phyloP scores from a whole-genome alignment of 257 asterid genomes.

The Primulina eburnea region DNA sequence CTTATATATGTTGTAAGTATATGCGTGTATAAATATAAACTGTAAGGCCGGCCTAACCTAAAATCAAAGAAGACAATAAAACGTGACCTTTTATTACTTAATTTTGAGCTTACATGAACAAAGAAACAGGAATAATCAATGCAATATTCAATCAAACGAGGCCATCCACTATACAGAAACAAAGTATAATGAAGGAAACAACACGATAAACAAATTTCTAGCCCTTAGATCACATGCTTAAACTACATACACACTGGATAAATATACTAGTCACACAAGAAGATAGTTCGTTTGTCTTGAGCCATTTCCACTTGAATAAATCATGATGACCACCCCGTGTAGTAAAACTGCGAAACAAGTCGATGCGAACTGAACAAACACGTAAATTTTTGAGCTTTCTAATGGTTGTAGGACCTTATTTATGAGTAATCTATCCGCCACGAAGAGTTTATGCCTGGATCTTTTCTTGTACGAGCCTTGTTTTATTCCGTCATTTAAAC shows the following conservation, averaged over 20 bases:
- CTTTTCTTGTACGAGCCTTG: constrained; percentile 26
- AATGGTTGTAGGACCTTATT: constrained; percentile 39
- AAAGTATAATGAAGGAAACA: no score
- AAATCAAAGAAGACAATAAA: no score
- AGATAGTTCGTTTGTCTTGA: constrained; percentile 18
- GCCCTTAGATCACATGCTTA: not conserved
- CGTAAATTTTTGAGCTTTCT: constrained; percentile 17
- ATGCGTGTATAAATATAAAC: no score
- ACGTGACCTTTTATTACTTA: not conserved
- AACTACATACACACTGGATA: no score
- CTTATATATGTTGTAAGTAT: no score
- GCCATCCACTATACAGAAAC: not conserved
- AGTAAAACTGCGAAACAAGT: constrained; percentile 26
- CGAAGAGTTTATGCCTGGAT: constrained; percentile 2
- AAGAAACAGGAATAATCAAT: not conserved
- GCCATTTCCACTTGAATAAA: constrained; percentile 29
- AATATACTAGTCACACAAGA: not conserved
- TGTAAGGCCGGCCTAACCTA: no score
- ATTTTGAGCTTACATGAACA: not conserved
- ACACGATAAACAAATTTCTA: not conserved
- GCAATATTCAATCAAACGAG: not conserved
- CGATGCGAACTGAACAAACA: constrained; percentile 38
- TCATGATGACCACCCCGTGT: constrained; percentile 19
- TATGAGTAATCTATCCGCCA: constrained; percentile 17
- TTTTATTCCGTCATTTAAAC: constrained; percentile 32